phyloP scores from a whole-genome alignment of 257 asterid species.

The Solanum sejunctum region DNA sequence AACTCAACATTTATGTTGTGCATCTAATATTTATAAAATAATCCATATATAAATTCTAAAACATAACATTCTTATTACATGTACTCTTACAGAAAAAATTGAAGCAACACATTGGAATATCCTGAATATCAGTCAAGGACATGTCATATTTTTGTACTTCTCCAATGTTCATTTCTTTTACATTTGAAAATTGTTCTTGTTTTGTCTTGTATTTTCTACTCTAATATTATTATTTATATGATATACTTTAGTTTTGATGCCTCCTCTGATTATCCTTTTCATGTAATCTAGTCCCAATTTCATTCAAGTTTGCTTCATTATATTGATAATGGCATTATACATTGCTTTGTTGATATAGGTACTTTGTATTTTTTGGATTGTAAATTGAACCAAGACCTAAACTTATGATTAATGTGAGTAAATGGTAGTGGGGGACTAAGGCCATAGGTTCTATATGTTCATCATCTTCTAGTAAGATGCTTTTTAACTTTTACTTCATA shows the following conservation, averaged over 20 bases:
- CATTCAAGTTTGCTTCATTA: neutral
- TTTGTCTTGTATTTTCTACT: neutral
- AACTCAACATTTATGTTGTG: neutral
- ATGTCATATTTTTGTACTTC: neutral
- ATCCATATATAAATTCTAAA: neutral
- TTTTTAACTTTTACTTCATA: too few species aligned
- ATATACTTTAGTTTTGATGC: neutral
- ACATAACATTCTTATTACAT: neutral
- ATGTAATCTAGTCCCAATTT: neutral
- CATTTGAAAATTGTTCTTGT: neutral
- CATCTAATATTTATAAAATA: neutral
- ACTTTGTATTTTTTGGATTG: neutral
- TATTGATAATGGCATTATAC: neutral
- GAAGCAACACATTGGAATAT: neutral
- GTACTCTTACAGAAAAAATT: neutral
- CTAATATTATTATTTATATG: neutral
- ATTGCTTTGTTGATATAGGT: neutral
- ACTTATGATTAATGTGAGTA: neutral
- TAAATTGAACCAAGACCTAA: neutral
- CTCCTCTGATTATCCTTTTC: neutral
- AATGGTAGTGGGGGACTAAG: neutral
- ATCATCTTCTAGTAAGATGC: neutral
- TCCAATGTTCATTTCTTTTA: neutral
- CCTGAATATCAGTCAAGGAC: neutral
- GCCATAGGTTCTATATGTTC: neutral